A percentile compares a stretch with the other conserved stretches of the same genome.
These are phyloP conservation scores for Euphorbia schlechtendalii DNA, from an alignment of 441 rosid genomes.

Conservation along the genomic window DNA sequence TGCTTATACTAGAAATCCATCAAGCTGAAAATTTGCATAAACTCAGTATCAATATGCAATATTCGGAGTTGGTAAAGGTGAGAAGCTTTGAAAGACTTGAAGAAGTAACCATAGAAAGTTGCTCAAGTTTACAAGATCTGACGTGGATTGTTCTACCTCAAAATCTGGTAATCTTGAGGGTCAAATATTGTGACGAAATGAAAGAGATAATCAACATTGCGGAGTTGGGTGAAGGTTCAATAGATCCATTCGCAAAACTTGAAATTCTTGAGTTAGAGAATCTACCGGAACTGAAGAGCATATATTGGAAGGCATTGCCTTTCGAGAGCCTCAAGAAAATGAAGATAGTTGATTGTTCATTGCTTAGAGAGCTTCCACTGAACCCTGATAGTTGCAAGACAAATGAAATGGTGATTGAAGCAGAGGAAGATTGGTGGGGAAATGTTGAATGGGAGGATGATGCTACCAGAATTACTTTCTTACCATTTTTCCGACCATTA, in stretches of 20 bases:
- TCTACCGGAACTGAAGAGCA: too few species aligned
- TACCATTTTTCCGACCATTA: too few species aligned
- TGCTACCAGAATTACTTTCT: too few species aligned
- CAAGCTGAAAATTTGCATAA: neutral
- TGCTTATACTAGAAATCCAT: neutral
- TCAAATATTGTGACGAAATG: neutral
- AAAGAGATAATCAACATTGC: conserved; percentile 1
- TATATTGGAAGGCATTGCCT: too few species aligned
- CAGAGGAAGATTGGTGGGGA: too few species aligned
- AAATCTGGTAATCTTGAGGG: conserved; percentile 5
- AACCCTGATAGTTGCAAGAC: neutral
- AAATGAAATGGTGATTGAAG: too few species aligned
- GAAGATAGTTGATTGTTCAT: conserved; percentile 6
- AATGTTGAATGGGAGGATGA: too few species aligned
- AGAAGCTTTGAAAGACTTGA: conserved; percentile 1
- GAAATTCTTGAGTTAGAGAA: neutral
- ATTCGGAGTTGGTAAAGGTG: neutral
- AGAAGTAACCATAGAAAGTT: conserved; percentile 1
- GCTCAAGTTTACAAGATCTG: conserved; percentile 4
- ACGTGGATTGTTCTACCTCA: conserved; percentile 12
- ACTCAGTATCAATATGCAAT: neutral
- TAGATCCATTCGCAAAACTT: conserved; percentile 4
- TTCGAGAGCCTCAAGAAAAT: conserved; percentile 1
- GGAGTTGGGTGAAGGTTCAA: neutral
- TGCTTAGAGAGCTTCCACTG: conserved; percentile 10